Conservation (phyloP, 164 flowering plant species). For the Stephania cephalantha region DNA sequence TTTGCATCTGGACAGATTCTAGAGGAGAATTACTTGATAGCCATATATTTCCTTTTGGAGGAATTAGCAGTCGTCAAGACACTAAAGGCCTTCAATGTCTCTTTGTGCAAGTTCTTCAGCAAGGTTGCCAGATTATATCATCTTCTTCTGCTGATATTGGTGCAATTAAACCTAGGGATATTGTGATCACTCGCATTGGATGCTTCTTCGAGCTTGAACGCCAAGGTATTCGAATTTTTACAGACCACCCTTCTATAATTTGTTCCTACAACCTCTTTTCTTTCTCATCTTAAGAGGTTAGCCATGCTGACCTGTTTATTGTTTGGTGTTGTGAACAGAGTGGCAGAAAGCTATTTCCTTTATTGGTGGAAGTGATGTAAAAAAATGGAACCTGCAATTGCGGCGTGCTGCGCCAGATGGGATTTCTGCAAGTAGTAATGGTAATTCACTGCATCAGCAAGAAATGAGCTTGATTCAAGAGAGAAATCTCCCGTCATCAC, state of each 20-base stretch:
- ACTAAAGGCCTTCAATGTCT: slow-evolving; percentile 91
- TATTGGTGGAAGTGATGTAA: slow-evolving; percentile 85
- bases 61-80: slow-evolving; percentile 93
- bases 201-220: slow-evolving; percentile 91
- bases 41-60: slow-evolving; percentile 96
- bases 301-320: not conserved
- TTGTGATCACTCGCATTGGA: slow-evolving; percentile 89
- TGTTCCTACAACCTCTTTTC: not conserved
- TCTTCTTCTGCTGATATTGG: slow-evolving; percentile 59
- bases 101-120: slow-evolving; percentile 86
- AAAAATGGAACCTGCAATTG: slow-evolving; percentile 89
- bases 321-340: slow-evolving; percentile 40
- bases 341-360: slow-evolving; percentile 96
- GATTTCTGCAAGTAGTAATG: slow-evolving; percentile 62
- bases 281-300: not conserved
- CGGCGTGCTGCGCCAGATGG: slow-evolving; percentile 70
- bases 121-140: slow-evolving; percentile 85
- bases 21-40: slow-evolving; percentile 94
- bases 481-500: slow-evolving; percentile 72
- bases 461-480: slow-evolving; percentile 84
- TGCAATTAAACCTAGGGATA: slow-evolving; percentile 67
- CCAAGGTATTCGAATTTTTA: slow-evolving; percentile 47
- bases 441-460: slow-evolving; percentile 69
- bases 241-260: not conserved
- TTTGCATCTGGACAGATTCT: slow-evolving; percentile 94